Evolutionary conservation across 2,329 filamentous ascomycete species (phyloP), one percentile per base, ranked within the genome.

Genomic region (Chaetomium strumarium): DNA sequence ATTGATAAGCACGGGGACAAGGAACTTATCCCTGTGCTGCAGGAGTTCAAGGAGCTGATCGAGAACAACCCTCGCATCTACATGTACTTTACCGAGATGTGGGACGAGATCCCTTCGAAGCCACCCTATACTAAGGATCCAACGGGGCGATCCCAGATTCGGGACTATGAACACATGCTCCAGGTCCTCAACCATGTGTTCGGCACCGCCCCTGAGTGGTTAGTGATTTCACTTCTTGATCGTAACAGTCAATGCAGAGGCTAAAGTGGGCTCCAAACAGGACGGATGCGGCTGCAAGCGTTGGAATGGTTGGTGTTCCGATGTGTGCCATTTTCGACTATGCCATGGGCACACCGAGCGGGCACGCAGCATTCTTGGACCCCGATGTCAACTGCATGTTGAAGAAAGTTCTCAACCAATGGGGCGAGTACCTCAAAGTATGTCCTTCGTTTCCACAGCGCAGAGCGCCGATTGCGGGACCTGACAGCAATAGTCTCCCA

Each of bases 71-170:
- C 83, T 1, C 76, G 82, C 19, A 70, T 88, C 24, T 84, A 81
- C 70, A 83, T 88, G 75, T 80, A 83, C 64, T 80, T 86, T 62
- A 71, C 72, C 20, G 72, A 77, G 57, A 88, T 88, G 85, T 88
- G 85, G 67, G 72, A 79, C 30, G 81, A 88, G 67, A 72, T 88
- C 17, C 84, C 85, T 0, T 63, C 65, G 31, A 82, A 81, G 65
- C 69, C 74, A 16, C 78, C 79, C 0, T 88, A 88, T 67, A 64
- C 67, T 53, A 72, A 70, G 7, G 84, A 87, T 55, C 83, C 84
- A 0, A 80, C 78, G 1, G 84, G 83, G 1, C 72, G 75, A 49
- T 75, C 71, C 33, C 81, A 86, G 67, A 79, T 89, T 52, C 77
- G 80, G 9, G 77, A 86, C 67, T 86, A 85, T 60, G 52, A 75